Evolutionary conservation across 2,329 filamentous ascomycete species (phyloP).

Genomic region (Pestalotiopsis fici): DNA sequence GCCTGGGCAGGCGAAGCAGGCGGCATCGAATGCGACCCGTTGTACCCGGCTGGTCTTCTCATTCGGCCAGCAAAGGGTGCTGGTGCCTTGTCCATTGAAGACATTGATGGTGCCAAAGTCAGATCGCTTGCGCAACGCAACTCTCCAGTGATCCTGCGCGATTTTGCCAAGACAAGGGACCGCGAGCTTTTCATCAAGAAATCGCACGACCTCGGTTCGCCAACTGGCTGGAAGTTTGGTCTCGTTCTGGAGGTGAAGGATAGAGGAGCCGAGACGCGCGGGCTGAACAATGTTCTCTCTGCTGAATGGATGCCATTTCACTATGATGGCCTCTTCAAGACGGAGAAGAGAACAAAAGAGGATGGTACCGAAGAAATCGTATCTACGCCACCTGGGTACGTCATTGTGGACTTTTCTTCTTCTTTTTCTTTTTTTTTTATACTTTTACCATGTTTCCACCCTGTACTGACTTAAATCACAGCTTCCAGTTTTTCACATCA

Average conservation of each 20-base stretch:
- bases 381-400: conserved; percentile 42
- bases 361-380: conserved; percentile 40
- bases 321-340: conserved; percentile 59
- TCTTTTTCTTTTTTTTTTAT: no score
- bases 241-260: conserved; percentile 53
- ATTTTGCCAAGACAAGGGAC: conserved; percentile 47
- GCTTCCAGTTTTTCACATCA: conserved; percentile 55
- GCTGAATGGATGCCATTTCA: conserved; percentile 59
- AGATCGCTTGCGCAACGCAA: conserved; percentile 47
- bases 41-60: conserved; percentile 47
- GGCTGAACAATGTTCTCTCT: conserved; percentile 54
- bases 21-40: conserved; percentile 41
- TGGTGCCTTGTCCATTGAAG: conserved; percentile 36
- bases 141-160: conserved; percentile 55
- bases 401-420: no score
- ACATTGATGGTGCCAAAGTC: conserved; percentile 45
- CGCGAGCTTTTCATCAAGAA: conserved; percentile 46
- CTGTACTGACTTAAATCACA: conserved; percentile 13
- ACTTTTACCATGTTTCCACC: no score
- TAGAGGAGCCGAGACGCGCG: conserved; percentile 39
- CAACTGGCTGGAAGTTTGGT: conserved; percentile 55
- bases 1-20: conserved; percentile 37
- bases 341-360: conserved; percentile 37
- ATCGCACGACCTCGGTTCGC: conserved; percentile 46
- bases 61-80: conserved; percentile 36